Conservation (phyloP, 148 eudicot species). For the Rhododendron ferrugineum region DNA sequence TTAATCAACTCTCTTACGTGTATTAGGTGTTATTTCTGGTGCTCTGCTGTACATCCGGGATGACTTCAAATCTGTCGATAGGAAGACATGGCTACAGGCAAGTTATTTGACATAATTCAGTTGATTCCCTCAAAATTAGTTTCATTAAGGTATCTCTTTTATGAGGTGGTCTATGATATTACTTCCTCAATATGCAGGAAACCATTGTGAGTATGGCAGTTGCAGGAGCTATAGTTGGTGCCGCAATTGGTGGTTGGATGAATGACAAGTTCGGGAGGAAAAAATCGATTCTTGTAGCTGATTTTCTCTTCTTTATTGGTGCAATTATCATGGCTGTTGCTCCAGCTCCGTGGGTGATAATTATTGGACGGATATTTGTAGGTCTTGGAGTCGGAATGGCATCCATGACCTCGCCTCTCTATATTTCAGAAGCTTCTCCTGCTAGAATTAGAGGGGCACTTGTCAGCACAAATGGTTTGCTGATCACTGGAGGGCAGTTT, state of each 20-base stretch:
- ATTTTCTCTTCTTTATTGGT: constrained; percentile 54
- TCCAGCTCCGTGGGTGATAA: constrained; percentile 53
- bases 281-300: constrained; percentile 54
- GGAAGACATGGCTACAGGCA: constrained; percentile 57
- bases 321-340: constrained; percentile 57
- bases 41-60: constrained; percentile 68
- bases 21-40: constrained; percentile 69
- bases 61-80: constrained; percentile 46
- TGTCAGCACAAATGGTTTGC: constrained; percentile 65
- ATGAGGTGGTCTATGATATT: background rate
- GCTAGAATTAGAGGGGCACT: constrained; percentile 65
- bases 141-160: background rate
- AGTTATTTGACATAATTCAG: background rate
- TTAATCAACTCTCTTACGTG: background rate
- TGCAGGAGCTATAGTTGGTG: constrained; percentile 72
- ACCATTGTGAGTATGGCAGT: constrained; percentile 77
- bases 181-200: constrained; percentile 30
- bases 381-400: constrained; percentile 89
- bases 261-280: constrained; percentile 57
- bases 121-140: background rate
- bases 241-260: constrained; percentile 58
- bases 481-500: constrained; percentile 67
- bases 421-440: constrained; percentile 79
- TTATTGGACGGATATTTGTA: constrained; percentile 53
- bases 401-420: constrained; percentile 76